A percentile compares a stretch with the other conserved stretches of the same genome.
Conservation (phyloP, 192 early-diverging fungal species). For the Gigaspora rosea region DNA sequence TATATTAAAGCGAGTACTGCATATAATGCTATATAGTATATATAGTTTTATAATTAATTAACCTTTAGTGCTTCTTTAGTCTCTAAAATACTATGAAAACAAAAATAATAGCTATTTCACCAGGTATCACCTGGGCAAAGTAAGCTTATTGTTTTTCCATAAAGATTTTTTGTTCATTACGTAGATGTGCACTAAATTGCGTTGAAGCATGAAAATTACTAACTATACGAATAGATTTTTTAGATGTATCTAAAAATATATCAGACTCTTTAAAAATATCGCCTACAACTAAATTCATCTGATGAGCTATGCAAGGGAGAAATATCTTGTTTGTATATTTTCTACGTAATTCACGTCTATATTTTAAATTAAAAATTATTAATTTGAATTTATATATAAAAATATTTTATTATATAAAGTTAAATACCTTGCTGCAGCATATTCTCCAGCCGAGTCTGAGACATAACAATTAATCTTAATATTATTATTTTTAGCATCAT, state of each 20-base stretch:
- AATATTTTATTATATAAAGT: too few species aligned
- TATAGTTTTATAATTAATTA: too few species aligned
- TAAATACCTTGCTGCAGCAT: too few species aligned
- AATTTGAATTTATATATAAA: too few species aligned
- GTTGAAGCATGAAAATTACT: neutral
- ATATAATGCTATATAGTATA: too few species aligned
- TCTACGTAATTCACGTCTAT: neutral
- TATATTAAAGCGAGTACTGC: too few species aligned
- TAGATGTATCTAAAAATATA: neutral
- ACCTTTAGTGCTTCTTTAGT: neutral
- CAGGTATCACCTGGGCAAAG: neutral
- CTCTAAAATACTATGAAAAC: neutral
- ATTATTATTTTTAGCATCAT: too few species aligned
- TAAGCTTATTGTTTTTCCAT: neutral
- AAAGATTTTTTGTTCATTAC: constrained; percentile 1
- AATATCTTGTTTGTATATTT: constrained; percentile 18
- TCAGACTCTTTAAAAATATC: constrained; percentile 15
- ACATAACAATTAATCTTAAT: too few species aligned
- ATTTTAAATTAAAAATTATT: too few species aligned
- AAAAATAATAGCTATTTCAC: neutral
- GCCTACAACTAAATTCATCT: constrained; percentile 3
- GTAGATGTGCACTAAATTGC: neutral
- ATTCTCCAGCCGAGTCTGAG: too few species aligned
- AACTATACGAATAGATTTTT: constrained; percentile 2
- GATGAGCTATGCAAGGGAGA: neutral